Percentiles rank a stretch among this genome's conserved stretches.
phyloP scores from a whole-genome alignment of 306 rosid genomes.

The Trifolium pratense region DNA sequence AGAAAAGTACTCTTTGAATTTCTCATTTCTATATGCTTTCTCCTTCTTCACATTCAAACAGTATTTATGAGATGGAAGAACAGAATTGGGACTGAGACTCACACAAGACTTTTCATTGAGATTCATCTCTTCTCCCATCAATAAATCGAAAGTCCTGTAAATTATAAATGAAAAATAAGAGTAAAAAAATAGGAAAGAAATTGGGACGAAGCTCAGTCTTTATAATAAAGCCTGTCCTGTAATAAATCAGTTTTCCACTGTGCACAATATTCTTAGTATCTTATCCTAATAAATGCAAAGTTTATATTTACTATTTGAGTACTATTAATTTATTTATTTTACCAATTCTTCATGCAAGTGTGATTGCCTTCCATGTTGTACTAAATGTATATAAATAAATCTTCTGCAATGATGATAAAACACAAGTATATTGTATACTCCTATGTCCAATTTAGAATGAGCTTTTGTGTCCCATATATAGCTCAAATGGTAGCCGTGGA shows the following conservation, averaged over 20 bases:
- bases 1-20: slow-evolving; percentile 59
- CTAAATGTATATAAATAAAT: no score
- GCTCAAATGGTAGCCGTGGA: no score
- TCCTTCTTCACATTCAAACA: slow-evolving; percentile 51
- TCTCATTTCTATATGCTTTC: slow-evolving; percentile 51
- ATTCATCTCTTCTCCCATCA: slow-evolving; percentile 67
- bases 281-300: no score
- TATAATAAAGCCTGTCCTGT: no score
- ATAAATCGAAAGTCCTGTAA: slow-evolving; percentile 53
- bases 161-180: not conserved
- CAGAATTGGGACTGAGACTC: slow-evolving; percentile 79
- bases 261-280: no score
- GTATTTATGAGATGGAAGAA: slow-evolving; percentile 62
- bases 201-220: no score
- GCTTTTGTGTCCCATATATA: no score
- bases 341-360: slow-evolving; percentile 63
- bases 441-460: no score
- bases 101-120: slow-evolving; percentile 48
- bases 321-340: slow-evolving; percentile 38
- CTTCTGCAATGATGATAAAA: no score
- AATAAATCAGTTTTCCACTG: no score
- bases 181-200: slow-evolving; percentile 2
- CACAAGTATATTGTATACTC: no score
- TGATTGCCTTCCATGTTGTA: slow-evolving; percentile 38
- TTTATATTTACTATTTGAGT: no score